A percentile compares a stretch with the other conserved stretches of the same genome.
Evolutionary conservation across 75 land plant species (phyloP).

Genomic region (Ceratopteris richardii): DNA sequence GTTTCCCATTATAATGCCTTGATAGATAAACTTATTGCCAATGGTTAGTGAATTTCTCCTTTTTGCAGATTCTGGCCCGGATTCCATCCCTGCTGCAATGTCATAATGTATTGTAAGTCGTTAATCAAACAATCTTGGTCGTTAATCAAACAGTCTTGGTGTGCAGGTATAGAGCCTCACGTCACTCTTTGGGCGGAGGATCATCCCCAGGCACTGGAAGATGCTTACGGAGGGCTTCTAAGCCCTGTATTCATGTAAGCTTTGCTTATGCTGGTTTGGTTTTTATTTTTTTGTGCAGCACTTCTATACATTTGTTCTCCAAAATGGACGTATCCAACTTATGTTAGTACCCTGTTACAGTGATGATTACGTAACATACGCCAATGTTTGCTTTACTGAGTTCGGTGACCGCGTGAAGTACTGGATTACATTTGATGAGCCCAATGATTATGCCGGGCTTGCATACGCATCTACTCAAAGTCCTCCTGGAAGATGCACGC

Average conservation of each 20-base stretch:
- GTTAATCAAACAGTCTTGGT: too few species aligned
- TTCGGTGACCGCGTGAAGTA: conserved; percentile 47
- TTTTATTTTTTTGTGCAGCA: neutral
- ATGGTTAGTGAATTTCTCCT: conserved; percentile 2
- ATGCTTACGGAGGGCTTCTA: conserved; percentile 44
- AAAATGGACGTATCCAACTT: neutral
- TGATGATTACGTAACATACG: conserved; percentile 28
- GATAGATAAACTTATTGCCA: conserved; percentile 2
- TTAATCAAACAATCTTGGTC: too few species aligned
- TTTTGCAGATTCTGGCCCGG: too few species aligned
- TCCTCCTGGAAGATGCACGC: conserved; percentile 16
- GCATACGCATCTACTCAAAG: conserved; percentile 6
- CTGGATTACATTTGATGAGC: conserved; percentile 44
- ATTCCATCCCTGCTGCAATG: too few species aligned
- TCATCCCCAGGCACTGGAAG: conserved; percentile 42
- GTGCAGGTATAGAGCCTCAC: conserved; percentile 33
- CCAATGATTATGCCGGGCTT: conserved; percentile 11
- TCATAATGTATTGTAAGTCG: too few species aligned
- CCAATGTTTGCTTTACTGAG: conserved; percentile 37
- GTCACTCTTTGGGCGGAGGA: conserved; percentile 38
- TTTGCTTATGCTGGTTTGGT: neutral
- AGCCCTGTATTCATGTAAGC: conserved; percentile 32
- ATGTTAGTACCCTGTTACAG: conserved; percentile 9
- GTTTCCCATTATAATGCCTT: conserved; percentile 8
- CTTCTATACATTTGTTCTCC: too few species aligned